A percentile compares a stretch with the other conserved stretches of the same genome.
These are phyloP conservation scores for Stephania yunnanensis DNA, from an alignment of 164 flowering plant genomes.

Conservation along the genomic window DNA sequence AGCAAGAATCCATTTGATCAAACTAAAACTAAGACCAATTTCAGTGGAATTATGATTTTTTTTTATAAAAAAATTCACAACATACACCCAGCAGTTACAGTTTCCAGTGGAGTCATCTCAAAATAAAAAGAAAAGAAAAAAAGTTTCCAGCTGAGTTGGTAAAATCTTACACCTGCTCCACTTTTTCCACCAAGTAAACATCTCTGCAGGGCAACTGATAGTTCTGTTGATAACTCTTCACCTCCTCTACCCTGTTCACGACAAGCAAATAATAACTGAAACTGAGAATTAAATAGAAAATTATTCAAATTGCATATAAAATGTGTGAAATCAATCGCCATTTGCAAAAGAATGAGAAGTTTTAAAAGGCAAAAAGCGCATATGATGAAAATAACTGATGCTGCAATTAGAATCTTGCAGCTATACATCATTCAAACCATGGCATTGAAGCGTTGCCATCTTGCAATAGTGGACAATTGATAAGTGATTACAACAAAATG, in stretches of 20 bases:
- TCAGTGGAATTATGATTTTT: background rate
- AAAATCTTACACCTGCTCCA: slow-evolving; percentile 65
- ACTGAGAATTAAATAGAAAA: background rate
- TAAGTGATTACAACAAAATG: background rate
- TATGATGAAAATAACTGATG: background rate
- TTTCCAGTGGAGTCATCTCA: too few species aligned
- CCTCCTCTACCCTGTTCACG: slow-evolving; percentile 84
- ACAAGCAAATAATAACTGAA: background rate
- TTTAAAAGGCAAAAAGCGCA: background rate
- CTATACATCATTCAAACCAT: background rate
- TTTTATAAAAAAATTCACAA: background rate
- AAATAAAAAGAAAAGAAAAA: too few species aligned
- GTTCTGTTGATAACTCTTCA: slow-evolving; percentile 79
- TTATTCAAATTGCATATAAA: background rate
- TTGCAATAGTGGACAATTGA: background rate
- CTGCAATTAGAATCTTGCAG: background rate
- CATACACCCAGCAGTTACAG: background rate
- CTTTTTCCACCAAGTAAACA: slow-evolving; percentile 91
- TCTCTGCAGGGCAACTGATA: slow-evolving; percentile 66
- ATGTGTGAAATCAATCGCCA: background rate
- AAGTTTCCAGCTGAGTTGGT: slow-evolving; percentile 2
- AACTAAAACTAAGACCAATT: background rate
- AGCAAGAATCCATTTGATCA: background rate
- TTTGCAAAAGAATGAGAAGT: background rate
- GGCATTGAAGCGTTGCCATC: background rate